These are phyloP conservation scores for Nitzschia sp. DNA, from an alignment of 108 stramenopile species.

Conservation along the genomic window DNA sequence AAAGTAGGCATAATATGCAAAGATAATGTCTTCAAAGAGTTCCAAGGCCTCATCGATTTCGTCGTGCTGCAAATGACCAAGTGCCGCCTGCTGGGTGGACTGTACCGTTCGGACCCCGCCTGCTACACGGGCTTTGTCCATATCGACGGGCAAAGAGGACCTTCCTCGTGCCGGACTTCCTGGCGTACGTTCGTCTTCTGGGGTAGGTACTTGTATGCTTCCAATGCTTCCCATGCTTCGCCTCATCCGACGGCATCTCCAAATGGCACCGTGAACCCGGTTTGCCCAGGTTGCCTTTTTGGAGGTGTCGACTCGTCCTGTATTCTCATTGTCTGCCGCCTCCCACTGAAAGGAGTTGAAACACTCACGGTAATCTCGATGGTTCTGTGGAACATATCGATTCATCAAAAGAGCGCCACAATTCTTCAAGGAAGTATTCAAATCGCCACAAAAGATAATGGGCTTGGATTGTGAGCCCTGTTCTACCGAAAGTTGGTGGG, in stretches of 20 bases:
- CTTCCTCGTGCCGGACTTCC: conserved; percentile 3
- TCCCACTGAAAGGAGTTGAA: conserved; percentile 51
- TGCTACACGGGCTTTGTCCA: conserved; percentile 30
- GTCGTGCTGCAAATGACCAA: conserved; percentile 42
- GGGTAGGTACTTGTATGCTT: too few relatives aligned
- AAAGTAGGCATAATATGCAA: conserved; percentile 38
- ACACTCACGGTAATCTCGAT: conserved; percentile 48
- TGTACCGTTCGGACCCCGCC: conserved; percentile 19
- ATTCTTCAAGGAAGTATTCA: conserved; percentile 45
- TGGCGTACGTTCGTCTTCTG: background rate
- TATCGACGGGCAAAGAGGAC: conserved; percentile 29
- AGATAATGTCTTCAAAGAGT: conserved; percentile 47
- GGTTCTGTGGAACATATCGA: conserved; percentile 33
- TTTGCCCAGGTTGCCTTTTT: conserved; percentile 30
- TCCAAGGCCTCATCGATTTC: conserved; percentile 44
- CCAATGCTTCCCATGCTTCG: conserved; percentile 19
- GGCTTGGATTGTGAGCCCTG: conserved; percentile 20
- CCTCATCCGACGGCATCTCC: conserved; percentile 42
- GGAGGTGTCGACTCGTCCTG: conserved; percentile 20
- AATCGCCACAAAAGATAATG: conserved; percentile 63
- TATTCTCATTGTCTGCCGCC: conserved; percentile 31
- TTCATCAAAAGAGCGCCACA: conserved; percentile 49
- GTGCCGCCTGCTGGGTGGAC: conserved; percentile 27
- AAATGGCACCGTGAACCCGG: conserved; percentile 39
- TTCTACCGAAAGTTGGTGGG: conserved; percentile 11